Conservation (phyloP, 176 grass and related monocot species). For the Bromus sterilis region DNA sequence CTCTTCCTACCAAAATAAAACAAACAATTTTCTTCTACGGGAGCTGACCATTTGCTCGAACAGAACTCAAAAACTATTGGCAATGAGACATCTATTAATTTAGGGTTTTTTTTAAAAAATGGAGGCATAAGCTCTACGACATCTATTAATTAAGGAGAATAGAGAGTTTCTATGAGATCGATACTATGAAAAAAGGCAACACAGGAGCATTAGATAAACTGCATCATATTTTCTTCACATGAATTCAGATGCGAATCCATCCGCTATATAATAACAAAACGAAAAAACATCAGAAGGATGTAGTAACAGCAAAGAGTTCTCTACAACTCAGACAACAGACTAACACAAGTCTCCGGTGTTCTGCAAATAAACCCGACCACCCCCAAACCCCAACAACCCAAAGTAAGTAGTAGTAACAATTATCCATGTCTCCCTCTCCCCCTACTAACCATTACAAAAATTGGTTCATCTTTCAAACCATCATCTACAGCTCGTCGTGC, state of each 20-base stretch:
- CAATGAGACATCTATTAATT: too few relatives aligned
- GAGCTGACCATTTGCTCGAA: too few relatives aligned
- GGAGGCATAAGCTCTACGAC: too few relatives aligned
- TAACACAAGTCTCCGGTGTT: conserved; percentile 2
- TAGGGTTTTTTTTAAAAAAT: too few relatives aligned
- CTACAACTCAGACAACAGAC: conserved; percentile 14
- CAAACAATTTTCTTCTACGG: too few relatives aligned
- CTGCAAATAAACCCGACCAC: conserved; percentile 12
- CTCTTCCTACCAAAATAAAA: too few relatives aligned
- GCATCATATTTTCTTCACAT: conserved; percentile 26
- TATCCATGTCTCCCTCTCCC: background rate
- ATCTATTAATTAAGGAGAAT: too few relatives aligned
- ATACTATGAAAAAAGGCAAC: background rate
- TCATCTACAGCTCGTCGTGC: conserved; percentile 58
- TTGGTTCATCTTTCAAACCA: background rate
- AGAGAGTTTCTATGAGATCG: too few relatives aligned
- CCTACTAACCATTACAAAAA: conserved; percentile 40
- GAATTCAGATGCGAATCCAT: conserved; percentile 29
- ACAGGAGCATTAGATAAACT: background rate
- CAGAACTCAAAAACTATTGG: too few relatives aligned
- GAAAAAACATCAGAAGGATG: conserved; percentile 10
- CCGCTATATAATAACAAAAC: conserved; percentile 18
- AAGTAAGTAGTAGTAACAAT: background rate
- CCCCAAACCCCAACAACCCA: background rate
- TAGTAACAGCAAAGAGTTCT: background rate